Evolutionary conservation across 2,329 filamentous ascomycete species (phyloP).

Genomic region (Daldinia eschscholtzii): DNA sequence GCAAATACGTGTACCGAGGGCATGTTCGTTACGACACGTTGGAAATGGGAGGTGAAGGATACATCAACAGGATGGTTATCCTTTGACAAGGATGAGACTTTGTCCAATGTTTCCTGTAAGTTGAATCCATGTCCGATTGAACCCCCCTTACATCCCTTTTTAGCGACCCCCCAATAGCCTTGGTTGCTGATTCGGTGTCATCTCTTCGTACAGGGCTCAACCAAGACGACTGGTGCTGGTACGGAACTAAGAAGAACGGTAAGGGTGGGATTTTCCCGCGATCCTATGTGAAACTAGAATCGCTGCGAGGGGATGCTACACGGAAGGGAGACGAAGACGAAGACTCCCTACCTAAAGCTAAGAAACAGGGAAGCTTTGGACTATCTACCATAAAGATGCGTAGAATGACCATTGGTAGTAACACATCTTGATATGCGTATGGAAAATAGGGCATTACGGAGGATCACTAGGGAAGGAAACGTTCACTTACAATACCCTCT

Average conservation of each 20-base stretch:
- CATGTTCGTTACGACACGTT: slow-evolving; percentile 50
- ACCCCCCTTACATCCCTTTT: neutral
- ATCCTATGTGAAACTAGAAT: slow-evolving; percentile 61
- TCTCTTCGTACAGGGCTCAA: slow-evolving; percentile 55
- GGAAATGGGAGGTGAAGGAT: slow-evolving; percentile 52
- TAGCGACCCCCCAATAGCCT: slow-evolving; percentile 2
- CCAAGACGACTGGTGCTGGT: slow-evolving; percentile 68
- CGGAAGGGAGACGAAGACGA: slow-evolving; percentile 36
- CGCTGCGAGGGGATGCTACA: slow-evolving; percentile 56
- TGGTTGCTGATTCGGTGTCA: neutral
- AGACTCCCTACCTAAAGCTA: slow-evolving; percentile 25
- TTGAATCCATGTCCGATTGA: slow-evolving; percentile 32
- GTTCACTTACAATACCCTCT: neutral
- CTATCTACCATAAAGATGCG: slow-evolving; percentile 39
- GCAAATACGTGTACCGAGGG: slow-evolving; percentile 32
- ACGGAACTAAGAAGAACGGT: slow-evolving; percentile 64
- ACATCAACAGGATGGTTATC: slow-evolving; percentile 50
- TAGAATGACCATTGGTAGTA: slow-evolving; percentile 43
- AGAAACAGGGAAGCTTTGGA: slow-evolving; percentile 38
- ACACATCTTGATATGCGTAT: slow-evolving; percentile 25
- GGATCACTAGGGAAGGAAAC: neutral
- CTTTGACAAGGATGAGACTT: slow-evolving; percentile 63
- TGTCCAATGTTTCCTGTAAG: slow-evolving; percentile 64
- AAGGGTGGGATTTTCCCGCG: slow-evolving; percentile 67
- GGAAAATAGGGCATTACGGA: neutral